Evolutionary conservation across 805 yeast species (phyloP), one percentile per base, ranked within the genome.

Genomic region (Yamadazyma kitorensis): DNA sequence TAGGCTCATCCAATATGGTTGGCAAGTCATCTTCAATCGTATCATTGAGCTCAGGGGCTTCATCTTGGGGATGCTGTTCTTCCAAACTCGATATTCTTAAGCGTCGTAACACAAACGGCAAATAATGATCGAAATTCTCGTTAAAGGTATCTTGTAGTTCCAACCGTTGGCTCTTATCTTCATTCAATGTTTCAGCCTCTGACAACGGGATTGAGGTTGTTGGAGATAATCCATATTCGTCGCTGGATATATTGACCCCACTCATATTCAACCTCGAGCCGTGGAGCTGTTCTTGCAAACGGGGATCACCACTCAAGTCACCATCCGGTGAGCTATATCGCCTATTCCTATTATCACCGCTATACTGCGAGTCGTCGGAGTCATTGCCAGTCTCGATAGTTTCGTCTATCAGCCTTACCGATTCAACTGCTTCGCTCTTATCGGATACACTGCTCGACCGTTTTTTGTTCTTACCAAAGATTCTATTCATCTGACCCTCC

Each of bases 41-140:
- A 20, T 27, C 24, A 13, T 11, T 11, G 8, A 4, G 11, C 14
- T 27, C 24, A n/a, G n/a, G 35, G 12, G 4, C n/a, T 23, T 23
- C 12, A 23, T 23, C 12, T 23, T 13, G 15, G 6, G 11, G 22
- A 30, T 7, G 13, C 23, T 29, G 26, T 25, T 24, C 23, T 21
- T 19, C 34, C 28, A 18, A 17, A 17, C 37, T 44, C 3, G 27
- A 45, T 13, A 52, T 22, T 17, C 69, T 48, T 29, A 50, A 30
- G 20, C 57, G 51, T 20, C 69, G 45, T n/a, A 63, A 30, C n/a
- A 64, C 42, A 44, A 41, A 67, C 5, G 72, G 72, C 6, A 63
- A 41, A 41, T 64, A 67, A 19, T 49, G 43, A 8, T 59, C 58
- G 41, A 55, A 67, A 37, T 67, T 67, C n/a, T 57, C 68, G 17